These are phyloP conservation scores for Aureobasidium sp. DNA, from an alignment of 2,329 filamentous ascomycete genomes.

Conservation along the genomic window DNA sequence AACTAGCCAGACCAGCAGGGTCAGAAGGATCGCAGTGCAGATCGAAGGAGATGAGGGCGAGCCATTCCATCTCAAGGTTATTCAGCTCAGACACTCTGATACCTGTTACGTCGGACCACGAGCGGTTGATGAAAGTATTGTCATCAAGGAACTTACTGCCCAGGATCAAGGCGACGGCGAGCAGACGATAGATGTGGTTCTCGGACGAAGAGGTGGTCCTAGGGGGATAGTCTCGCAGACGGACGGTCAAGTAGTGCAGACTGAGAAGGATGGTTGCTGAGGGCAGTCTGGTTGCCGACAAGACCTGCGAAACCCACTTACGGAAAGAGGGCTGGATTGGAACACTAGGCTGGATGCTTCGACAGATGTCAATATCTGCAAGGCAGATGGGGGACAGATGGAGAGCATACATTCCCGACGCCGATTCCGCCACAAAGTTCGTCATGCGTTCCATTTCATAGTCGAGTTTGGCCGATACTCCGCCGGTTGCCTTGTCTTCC, in stretches of 20 bases:
- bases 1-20: slow-evolving; percentile 62
- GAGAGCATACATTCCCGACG: slow-evolving; percentile 61
- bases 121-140: slow-evolving; percentile 96
- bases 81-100: slow-evolving; percentile 81
- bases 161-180: slow-evolving; percentile 76
- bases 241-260: slow-evolving; percentile 79
- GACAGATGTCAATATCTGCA: slow-evolving; percentile 55
- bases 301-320: slow-evolving; percentile 85
- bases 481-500: slow-evolving; percentile 65
- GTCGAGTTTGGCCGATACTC: slow-evolving; percentile 88
- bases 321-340: slow-evolving; percentile 61
- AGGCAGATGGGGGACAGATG: slow-evolving; percentile 49
- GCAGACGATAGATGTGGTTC: slow-evolving; percentile 76
- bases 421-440: slow-evolving; percentile 89
- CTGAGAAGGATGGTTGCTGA: slow-evolving; percentile 86
- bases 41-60: slow-evolving; percentile 72
- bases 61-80: slow-evolving; percentile 79
- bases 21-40: slow-evolving; percentile 79
- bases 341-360: slow-evolving; percentile 58
- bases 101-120: slow-evolving; percentile 91
- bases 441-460: slow-evolving; percentile 96
- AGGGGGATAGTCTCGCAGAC: slow-evolving; percentile 47
- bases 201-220: slow-evolving; percentile 39
- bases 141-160: slow-evolving; percentile 95
- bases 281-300: slow-evolving; percentile 82